Base-by-base conservation (phyloP, 768 basidiomycete genomes). In the Mycena filopes region DNA sequence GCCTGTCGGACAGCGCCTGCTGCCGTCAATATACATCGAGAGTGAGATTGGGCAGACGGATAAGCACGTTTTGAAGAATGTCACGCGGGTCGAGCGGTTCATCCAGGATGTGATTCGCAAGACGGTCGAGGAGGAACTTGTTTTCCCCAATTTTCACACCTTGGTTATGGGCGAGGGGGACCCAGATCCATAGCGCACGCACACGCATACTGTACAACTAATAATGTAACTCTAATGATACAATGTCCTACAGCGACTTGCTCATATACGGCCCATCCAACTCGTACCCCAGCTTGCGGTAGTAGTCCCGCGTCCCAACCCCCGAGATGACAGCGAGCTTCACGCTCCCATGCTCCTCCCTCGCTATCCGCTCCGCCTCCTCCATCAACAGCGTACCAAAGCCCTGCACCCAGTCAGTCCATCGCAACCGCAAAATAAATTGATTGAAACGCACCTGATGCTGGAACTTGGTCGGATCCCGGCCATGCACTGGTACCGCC, bases 371-470 rank as follows among this genome's bases (percentile, higher is more conserved):
- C 77, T 99, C 98, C 11, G 98, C 98, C 80, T 99, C 98, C 75
- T 99, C 98, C 98, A 99, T 99, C 66, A 99, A 80, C 66, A 99
- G 77, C 31, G 96, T 98, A 15, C 98, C 98, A 76, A 99, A 98
- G 10, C 98, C 98, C 87, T 96, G 74, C 43, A 69, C 65, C 69
- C 47, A 51, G n/a, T n/a, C n/a, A n/a, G n/a, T n/a, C n/a, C n/a
- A n/a, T n/a, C n/a, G n/a, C n/a, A n/a, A n/a, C n/a, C n/a, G n/a
- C n/a, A n/a, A n/a, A n/a, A n/a, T n/a, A n/a, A n/a, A n/a, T n/a
- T n/a, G n/a, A n/a, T n/a, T n/a, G n/a, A 60, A 31, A 61, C 79
- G 60, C 50, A 90, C 90, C 83, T 95, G 94, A 79, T 98, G 96
- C 75, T 98, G 96, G 83, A 99, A 98, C 79, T 97, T 98, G 36